A percentile compares a stretch with the other conserved stretches of the same genome.
phyloP scores from a whole-genome alignment of 2,329 filamentous ascomycete genomes.

The Ophiosphaerella herpotricha region DNA sequence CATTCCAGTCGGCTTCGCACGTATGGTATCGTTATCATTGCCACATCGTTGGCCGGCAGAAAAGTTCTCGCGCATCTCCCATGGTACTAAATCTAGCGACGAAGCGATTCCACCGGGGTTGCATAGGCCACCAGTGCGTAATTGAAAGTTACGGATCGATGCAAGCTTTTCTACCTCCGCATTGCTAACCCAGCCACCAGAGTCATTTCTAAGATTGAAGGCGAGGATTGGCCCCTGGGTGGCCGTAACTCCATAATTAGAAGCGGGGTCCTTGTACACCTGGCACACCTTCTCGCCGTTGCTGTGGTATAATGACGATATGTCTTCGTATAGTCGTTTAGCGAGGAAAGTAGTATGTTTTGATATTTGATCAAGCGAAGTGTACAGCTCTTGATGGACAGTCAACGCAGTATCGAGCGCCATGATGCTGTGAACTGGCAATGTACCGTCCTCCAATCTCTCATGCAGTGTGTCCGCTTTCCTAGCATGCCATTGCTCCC shows the following conservation, averaged over 20 bases:
- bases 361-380: conserved; percentile 70
- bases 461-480: conserved; percentile 77
- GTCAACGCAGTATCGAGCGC: conserved; percentile 77
- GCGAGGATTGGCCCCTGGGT: conserved; percentile 76
- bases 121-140: conserved; percentile 87
- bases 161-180: conserved; percentile 87
- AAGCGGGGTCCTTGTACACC: conserved; percentile 61
- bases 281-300: conserved; percentile 70
- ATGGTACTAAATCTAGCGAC: conserved; percentile 72
- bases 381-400: conserved; percentile 71
- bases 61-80: conserved; percentile 85
- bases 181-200: conserved; percentile 77
- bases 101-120: conserved; percentile 85
- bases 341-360: conserved; percentile 72
- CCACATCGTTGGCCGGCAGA: conserved; percentile 85
- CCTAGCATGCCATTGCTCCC: conserved; percentile 79
- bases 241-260: conserved; percentile 50
- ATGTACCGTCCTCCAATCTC: conserved; percentile 84
- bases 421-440: conserved; percentile 88
- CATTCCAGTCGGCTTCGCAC: conserved; percentile 85
- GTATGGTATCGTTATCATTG: conserved; percentile 77
- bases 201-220: conserved; percentile 76
- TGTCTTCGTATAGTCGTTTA: conserved; percentile 60
- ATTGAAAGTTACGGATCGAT: conserved; percentile 75
- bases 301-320: conserved; percentile 67